Conservation (phyloP, 164 flowering plant genomes). For the Annona cherimola region DNA sequence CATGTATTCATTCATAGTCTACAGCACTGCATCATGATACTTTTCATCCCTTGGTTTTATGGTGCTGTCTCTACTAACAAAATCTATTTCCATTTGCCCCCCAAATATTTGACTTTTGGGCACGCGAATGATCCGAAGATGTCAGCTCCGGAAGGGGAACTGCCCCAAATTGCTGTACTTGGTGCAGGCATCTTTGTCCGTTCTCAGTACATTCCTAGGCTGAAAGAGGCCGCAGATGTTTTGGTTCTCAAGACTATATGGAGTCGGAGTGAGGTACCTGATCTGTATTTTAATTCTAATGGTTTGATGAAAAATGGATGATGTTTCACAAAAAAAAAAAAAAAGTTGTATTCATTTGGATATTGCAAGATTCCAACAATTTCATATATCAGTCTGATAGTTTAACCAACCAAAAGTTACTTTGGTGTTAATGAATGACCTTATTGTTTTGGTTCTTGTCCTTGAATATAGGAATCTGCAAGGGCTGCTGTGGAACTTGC, state of each 20-base stretch:
- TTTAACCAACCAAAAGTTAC: not conserved
- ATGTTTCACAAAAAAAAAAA: not conserved
- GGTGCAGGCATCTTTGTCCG: slow-evolving; percentile 88
- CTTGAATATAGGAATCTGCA: slow-evolving; percentile 63
- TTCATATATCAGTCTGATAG: not conserved
- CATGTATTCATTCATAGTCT: too few species aligned
- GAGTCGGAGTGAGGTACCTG: slow-evolving; percentile 73
- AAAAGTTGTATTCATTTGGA: not conserved
- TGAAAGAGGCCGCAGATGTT: slow-evolving; percentile 70
- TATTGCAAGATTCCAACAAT: not conserved
- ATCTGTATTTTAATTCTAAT: not conserved
- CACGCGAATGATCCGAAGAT: not conserved
- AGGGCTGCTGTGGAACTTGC: slow-evolving; percentile 63
- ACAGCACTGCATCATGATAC: too few species aligned
- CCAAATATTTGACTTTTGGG: not conserved
- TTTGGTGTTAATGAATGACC: not conserved
- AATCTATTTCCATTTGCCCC: not conserved
- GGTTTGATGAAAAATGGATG: not conserved
- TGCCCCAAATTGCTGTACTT: slow-evolving; percentile 68
- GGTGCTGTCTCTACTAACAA: not conserved
- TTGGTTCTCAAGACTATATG: slow-evolving; percentile 58
- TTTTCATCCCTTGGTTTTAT: too few species aligned
- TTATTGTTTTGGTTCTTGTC: not conserved
- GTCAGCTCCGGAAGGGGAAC: slow-evolving; percentile 21
- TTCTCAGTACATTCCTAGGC: slow-evolving; percentile 72